Percentiles rank a stretch among this genome's conserved stretches.
phyloP scores from a whole-genome alignment of 2,329 filamentous ascomycete species.

The Pyricularia pennisetigena region DNA sequence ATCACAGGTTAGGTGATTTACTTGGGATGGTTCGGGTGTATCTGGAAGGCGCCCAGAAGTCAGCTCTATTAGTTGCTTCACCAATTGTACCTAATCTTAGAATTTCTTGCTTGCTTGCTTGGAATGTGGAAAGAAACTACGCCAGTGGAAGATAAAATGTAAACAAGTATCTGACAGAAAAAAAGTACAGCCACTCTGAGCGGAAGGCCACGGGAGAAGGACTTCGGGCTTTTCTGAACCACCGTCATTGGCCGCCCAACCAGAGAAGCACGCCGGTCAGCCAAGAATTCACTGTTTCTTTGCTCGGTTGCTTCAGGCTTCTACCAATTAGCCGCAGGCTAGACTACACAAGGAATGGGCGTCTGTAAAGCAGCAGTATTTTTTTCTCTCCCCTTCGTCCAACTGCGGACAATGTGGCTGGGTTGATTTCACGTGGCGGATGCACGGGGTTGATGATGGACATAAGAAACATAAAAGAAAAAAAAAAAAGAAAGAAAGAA shows the following conservation, averaged over 20 bases:
- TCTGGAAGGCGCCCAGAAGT: not conserved
- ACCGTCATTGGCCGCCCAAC: not conserved
- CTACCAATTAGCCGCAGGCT: not conserved
- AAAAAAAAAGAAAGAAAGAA: constrained; percentile 3
- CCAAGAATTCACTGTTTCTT: not conserved
- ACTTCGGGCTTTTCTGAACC: not conserved
- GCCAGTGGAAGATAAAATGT: not conserved
- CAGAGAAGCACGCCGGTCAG: not conserved
- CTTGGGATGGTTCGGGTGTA: not conserved
- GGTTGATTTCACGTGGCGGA: not conserved
- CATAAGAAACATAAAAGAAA: constrained; percentile 2
- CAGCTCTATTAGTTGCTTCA: not conserved
- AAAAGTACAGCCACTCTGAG: not conserved
- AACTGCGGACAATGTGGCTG: not conserved
- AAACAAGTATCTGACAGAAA: not conserved
- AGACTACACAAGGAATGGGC: not conserved
- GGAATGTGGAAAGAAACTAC: not conserved
- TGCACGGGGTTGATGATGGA: not conserved
- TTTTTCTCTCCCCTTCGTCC: not conserved
- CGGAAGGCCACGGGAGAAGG: not conserved
- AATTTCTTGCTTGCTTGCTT: not conserved
- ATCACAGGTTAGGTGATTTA: not conserved
- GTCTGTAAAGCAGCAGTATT: not conserved
- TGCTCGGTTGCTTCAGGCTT: not conserved
- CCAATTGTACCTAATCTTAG: not conserved